These are phyloP conservation scores for Kwoniella newhampshirensis DNA, from an alignment of 768 basidiomycete genomes.

Conservation along the genomic window DNA sequence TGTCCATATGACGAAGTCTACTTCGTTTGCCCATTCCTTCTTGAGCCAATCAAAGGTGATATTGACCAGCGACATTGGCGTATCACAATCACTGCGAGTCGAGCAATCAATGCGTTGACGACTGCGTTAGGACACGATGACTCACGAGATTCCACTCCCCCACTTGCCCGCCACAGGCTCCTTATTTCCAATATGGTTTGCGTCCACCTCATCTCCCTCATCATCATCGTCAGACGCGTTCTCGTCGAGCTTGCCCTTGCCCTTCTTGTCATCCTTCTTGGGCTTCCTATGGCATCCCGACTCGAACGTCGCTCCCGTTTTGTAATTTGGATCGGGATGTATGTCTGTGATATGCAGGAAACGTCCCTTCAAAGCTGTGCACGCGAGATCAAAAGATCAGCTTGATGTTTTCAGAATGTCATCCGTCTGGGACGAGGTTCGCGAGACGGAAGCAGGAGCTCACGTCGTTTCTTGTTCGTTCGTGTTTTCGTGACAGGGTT, in stretches of 20 bases:
- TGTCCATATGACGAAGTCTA: conserved; percentile 82
- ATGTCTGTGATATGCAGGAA: conserved; percentile 53
- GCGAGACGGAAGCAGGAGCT: background rate
- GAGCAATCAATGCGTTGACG: background rate
- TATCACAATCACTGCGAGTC: conserved; percentile 61
- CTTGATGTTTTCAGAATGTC: too few relatives aligned
- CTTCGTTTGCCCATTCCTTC: conserved; percentile 73
- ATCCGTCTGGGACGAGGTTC: background rate
- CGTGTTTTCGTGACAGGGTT: background rate
- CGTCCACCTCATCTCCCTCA: background rate
- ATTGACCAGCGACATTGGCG: conserved; percentile 75
- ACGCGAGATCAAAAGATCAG: too few relatives aligned
- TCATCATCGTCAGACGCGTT: conserved; percentile 17
- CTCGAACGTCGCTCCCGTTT: conserved; percentile 39
- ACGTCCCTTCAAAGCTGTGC: conserved; percentile 43
- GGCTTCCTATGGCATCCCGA: conserved; percentile 44
- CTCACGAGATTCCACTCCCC: conserved; percentile 50
- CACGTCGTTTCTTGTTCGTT: conserved; percentile 14
- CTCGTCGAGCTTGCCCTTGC: conserved; percentile 15
- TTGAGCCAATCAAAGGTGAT: conserved; percentile 76
- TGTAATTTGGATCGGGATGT: conserved; percentile 51
- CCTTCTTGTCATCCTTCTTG: conserved; percentile 34
- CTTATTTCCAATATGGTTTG: background rate
- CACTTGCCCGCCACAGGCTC: conserved; percentile 44
- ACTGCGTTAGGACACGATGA: conserved; percentile 5